Evolutionary conservation across 768 basidiomycete species (phyloP).

Genomic region (Phanerodontia chrysosporium): DNA sequence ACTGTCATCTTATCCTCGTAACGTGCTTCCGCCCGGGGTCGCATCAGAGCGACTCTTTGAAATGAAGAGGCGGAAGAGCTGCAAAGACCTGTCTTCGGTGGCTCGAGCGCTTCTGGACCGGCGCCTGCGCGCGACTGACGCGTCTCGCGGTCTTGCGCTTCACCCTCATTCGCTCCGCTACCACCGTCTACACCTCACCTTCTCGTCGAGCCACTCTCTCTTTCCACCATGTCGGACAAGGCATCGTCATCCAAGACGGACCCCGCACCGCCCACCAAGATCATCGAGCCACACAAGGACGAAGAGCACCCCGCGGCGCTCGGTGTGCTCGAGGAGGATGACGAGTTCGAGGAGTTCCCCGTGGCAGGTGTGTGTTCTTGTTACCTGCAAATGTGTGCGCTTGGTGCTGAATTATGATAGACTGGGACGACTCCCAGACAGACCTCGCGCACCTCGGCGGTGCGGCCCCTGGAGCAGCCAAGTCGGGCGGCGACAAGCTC

Average conservation of each 20-base stretch:
- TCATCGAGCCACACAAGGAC: slow-evolving; percentile 20
- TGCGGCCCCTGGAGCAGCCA: slow-evolving; percentile 67
- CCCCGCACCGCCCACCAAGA: slow-evolving; percentile 18
- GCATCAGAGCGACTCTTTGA: no score
- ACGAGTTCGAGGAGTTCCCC: slow-evolving; percentile 93
- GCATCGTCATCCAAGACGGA: slow-evolving; percentile 25
- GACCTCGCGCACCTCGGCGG: slow-evolving; percentile 76
- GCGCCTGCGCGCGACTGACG: slow-evolving; percentile 9
- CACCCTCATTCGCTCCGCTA: not conserved
- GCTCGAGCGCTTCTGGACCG: not conserved
- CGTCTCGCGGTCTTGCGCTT: slow-evolving; percentile 1
- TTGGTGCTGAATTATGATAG: slow-evolving; percentile 32
- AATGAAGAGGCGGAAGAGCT: no score
- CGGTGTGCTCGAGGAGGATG: slow-evolving; percentile 93
- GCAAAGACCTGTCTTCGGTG: no score
- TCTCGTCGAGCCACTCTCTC: not conserved
- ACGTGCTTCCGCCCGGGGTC: no score
- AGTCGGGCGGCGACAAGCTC: slow-evolving; percentile 81
- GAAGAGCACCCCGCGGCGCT: slow-evolving; percentile 59
- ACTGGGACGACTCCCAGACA: slow-evolving; percentile 86
- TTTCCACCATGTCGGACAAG: slow-evolving; percentile 19
- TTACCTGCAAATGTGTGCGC: not conserved
- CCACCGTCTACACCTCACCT: not conserved
- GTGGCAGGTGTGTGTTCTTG: slow-evolving; percentile 61
- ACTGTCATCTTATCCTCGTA: no score